Evolutionary conservation across 2,329 filamentous ascomycete species (phyloP).

Genomic region (Orbilia quercus): DNA sequence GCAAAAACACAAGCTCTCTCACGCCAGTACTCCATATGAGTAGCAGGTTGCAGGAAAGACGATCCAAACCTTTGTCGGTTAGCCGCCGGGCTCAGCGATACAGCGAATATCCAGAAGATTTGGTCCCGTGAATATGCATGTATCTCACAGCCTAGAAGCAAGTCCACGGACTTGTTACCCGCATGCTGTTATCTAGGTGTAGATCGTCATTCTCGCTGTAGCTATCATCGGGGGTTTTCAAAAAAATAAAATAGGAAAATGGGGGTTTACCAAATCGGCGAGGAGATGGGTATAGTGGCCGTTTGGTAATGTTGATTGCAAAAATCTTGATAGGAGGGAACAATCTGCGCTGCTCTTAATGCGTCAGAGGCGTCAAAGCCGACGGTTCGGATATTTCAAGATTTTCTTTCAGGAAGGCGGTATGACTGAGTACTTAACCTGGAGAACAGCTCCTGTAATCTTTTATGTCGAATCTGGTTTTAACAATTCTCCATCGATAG

Average conservation of each 20-base stretch:
- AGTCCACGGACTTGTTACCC: constrained; percentile 12
- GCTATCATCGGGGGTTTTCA: background rate
- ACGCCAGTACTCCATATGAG: background rate
- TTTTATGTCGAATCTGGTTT: too few relatives aligned
- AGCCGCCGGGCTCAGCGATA: constrained; percentile 5
- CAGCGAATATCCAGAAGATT: background rate
- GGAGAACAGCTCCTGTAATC: background rate
- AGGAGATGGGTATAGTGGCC: background rate
- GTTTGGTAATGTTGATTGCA: constrained; percentile 5
- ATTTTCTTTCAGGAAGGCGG: background rate
- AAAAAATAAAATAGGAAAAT: too few relatives aligned
- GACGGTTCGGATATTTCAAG: background rate
- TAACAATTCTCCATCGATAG: too few relatives aligned
- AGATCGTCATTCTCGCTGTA: constrained; percentile 14
- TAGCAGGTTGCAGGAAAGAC: background rate
- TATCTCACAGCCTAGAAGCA: constrained; percentile 51
- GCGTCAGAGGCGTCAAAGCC: constrained; percentile 19
- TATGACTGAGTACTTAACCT: background rate
- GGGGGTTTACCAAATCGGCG: constrained; percentile 12
- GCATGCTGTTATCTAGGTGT: constrained; percentile 19
- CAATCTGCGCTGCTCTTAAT: constrained; percentile 20
- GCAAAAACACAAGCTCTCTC: background rate
- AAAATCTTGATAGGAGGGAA: constrained; percentile 20
- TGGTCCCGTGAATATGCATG: constrained; percentile 3
- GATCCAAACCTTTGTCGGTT: constrained; percentile 2